Conservation (phyloP, 805 yeast genomes). For the Candida easanensis region DNA sequence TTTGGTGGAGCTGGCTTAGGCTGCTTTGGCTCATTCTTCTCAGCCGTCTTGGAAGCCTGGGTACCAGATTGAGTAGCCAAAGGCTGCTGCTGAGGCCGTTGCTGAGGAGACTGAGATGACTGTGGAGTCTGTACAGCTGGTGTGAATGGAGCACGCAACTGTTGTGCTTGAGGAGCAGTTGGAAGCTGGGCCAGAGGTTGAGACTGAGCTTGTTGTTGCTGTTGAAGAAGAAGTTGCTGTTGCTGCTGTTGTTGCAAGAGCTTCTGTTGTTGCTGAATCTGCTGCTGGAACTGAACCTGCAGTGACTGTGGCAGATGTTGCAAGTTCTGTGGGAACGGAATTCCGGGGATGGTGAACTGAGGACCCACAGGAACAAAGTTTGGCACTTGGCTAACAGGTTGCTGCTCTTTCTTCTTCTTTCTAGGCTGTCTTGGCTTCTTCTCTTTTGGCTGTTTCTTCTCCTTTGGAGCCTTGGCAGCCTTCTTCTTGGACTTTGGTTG, state of each 20-base stretch:
- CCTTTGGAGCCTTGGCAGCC: constrained; percentile 18
- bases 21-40: constrained; percentile 14
- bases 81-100: no score
- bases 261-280: constrained; percentile 23
- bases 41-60: background rate
- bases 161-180: background rate
- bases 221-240: constrained; percentile 9
- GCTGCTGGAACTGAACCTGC: constrained; percentile 26
- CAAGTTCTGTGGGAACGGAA: constrained; percentile 22
- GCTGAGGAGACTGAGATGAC: no score
- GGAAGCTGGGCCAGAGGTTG: background rate
- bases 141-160: background rate
- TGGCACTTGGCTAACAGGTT: constrained; percentile 23
- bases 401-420: constrained; percentile 27
- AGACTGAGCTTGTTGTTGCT: constrained; percentile 6
- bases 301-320: constrained; percentile 22
- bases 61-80: no score
- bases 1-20: constrained; percentile 24
- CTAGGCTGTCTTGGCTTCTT: constrained; percentile 29
- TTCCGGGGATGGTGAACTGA: constrained; percentile 17
- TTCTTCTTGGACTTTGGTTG: constrained; percentile 17
- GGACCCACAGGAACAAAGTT: constrained; percentile 21
- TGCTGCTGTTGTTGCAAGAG: constrained; percentile 16
- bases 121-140: background rate
- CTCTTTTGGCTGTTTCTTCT: constrained; percentile 24